Evolutionary conservation across 2,329 filamentous ascomycete genomes (phyloP), one percentile per base, ranked within the genome.

Genomic region (Acephala macrosclerotiorum): DNA sequence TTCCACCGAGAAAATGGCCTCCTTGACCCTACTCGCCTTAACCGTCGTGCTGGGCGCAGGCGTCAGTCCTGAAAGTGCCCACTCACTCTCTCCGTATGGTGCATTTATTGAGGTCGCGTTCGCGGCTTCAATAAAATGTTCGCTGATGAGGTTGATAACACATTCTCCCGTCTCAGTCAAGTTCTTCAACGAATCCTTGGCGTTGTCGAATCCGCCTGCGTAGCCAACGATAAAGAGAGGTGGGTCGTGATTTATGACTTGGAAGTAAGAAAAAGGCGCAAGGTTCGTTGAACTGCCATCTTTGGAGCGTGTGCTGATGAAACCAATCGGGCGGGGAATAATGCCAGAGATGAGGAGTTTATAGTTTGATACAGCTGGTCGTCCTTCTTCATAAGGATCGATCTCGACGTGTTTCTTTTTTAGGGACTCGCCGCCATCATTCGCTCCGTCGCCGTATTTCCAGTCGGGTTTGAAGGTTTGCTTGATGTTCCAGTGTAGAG

Each of bases 311-410:
- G 87, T 87, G 66, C 84, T 87, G 36, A 89, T 75, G 76, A 90
- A 86, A 60, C 85, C 87, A 75, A 97, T 90, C 14, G 95, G 95
- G 14, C 95, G 87, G 0, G 95, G 95, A 18, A 94, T 85, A 71
- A 97, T 87, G 69, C 88, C 89, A 20, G 89, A 92, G 78, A 97
- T 97, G 67, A 97, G 83, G 16, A 97, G 86, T 80, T 97, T 97
- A 86, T 98, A 97, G 84, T 97, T 97, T 80, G 86, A 88, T 1
- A 82, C 80, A 0, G 87, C 80, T 0, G 88, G 84, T 0, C 94
- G 86, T 36, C 89, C 91, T 33, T 88, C 81, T 63, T 85, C 90
- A 77, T 94, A 89, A 0, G 94, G 94, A 78, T 97, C 90, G 73
- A 97, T 97, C 75, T 89, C 82, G 70, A 95, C 79, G 80, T 97